Percentiles rank a stretch among this genome's conserved stretches.
Conservation (phyloP, 768 basidiomycete genomes). For the Suillus luteus region DNA sequence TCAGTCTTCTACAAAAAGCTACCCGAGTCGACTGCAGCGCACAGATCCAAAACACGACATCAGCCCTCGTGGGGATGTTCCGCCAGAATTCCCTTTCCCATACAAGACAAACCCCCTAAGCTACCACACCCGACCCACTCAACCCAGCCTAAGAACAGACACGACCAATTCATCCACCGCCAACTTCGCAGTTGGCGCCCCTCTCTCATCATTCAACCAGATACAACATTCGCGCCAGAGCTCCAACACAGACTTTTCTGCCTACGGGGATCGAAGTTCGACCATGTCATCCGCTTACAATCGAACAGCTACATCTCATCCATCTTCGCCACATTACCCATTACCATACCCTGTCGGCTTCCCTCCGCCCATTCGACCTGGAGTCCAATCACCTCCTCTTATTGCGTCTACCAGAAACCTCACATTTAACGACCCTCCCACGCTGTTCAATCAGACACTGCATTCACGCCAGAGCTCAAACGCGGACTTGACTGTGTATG, state of each 20-base stretch:
- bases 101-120: conserved; percentile 24
- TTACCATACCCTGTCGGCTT: conserved; percentile 27
- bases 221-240: conserved; percentile 18
- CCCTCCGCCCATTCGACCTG: conserved; percentile 9
- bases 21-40: conserved; percentile 35
- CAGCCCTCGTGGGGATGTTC: conserved; percentile 10
- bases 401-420: conserved; percentile 12
- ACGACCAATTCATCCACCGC: neutral
- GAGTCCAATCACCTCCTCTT: conserved; percentile 5
- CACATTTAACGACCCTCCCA: conserved; percentile 1
- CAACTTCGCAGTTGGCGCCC: neutral
- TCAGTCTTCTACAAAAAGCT: conserved; percentile 24
- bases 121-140: conserved; percentile 26
- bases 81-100: conserved; percentile 37
- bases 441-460: neutral
- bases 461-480: conserved; percentile 23
- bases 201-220: neutral
- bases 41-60: conserved; percentile 38
- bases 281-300: conserved; percentile 41
- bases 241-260: conserved; percentile 21
- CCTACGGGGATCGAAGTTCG: conserved; percentile 20
- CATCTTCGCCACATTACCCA: conserved; percentile 32
- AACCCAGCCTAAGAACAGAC: conserved; percentile 30
- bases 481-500: conserved; percentile 17
- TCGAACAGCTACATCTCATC: conserved; percentile 54